Percentiles rank a stretch among this genome's conserved stretches.
Conservation (phyloP, 2,329 filamentous ascomycete species). For the Cercospora berteroae region DNA sequence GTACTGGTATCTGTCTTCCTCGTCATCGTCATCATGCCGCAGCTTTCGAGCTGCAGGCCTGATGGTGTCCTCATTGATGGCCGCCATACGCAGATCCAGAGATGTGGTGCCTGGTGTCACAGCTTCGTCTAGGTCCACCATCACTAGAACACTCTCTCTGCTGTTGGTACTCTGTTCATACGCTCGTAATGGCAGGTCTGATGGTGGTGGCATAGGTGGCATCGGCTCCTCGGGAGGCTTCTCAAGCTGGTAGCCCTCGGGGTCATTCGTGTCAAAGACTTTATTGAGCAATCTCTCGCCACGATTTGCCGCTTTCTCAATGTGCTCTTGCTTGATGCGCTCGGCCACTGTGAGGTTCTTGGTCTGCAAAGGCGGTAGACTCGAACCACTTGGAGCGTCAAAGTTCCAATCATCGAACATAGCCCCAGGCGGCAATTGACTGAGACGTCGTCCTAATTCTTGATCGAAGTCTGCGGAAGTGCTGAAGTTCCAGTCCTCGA, state of each 20-base stretch:
- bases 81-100: slow-evolving; percentile 43
- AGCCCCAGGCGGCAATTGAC: slow-evolving; percentile 31
- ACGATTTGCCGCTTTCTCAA: slow-evolving; percentile 57
- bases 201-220: slow-evolving; percentile 31
- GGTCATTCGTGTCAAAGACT: slow-evolving; percentile 54
- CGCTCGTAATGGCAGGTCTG: slow-evolving; percentile 56
- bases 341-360: slow-evolving; percentile 29
- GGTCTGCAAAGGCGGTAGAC: slow-evolving; percentile 23
- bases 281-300: slow-evolving; percentile 58
- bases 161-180: slow-evolving; percentile 36
- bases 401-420: slow-evolving; percentile 28
- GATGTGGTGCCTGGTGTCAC: slow-evolving; percentile 47
- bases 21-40: slow-evolving; percentile 40
- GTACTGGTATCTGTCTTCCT: slow-evolving; percentile 36
- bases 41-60: slow-evolving; percentile 15
- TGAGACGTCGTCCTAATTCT: slow-evolving; percentile 35
- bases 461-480: slow-evolving; percentile 61
- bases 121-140: slow-evolving; percentile 60
- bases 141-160: slow-evolving; percentile 51
- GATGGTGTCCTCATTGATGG: slow-evolving; percentile 26
- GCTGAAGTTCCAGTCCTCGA: slow-evolving; percentile 64
- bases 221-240: slow-evolving; percentile 40
- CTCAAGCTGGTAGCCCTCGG: slow-evolving; percentile 56
- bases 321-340: slow-evolving; percentile 50
- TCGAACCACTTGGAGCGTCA: slow-evolving; percentile 22